Evolutionary conservation across 2,329 filamentous ascomycete genomes (phyloP), one percentile per base, ranked within the genome.

Genomic region (Epichloe uncinata): DNA sequence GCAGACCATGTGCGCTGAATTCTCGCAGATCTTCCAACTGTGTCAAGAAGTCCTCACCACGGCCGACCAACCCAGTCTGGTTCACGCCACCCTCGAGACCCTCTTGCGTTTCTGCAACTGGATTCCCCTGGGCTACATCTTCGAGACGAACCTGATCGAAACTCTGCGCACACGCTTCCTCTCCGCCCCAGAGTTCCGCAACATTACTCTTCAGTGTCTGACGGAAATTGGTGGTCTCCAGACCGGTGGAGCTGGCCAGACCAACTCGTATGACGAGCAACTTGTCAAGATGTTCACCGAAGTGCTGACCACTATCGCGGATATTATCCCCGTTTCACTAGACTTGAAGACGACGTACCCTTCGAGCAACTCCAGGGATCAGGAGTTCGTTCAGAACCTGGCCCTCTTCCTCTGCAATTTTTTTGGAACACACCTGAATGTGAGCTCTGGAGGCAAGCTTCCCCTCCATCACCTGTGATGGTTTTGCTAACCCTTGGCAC

Each of bases 261-360:
- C 77, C 15, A 77, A 81, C 61, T 82, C 84, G 30, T 98, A 96
- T 64, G 88, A 96, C 60, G 93, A 98, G 66, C 91, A 95, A 71
- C 78, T 98, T 43, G 84, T 97, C 48, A 85, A 91, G 65, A 97
- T 98, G 93, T 98, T 98, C 69, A 97, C 93, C 42, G 91, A 96
- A 65, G 93, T 93, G 20, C 71, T 98, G 58, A 94, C 87, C 11
- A 90, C 87, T 35, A 94, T 98, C 60, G 85, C 91, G 18, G 87
- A 85, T 61, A 95, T 95, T 59, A 95, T 98, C 47, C 93, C 94
- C 3, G 73, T 97, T 41, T 81, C 86, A 6, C 77, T 97, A 56
- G 90, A 97, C 62, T 76, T 98, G 51, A 95, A 95, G 73, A 77
- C 80, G 54, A 95, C 90, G 13, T 98, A 97, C 62, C 84, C 85